Evolutionary conservation across 73 alveolate genomes (phyloP).

Genomic region (Tetrahymena thermophila): DNA sequence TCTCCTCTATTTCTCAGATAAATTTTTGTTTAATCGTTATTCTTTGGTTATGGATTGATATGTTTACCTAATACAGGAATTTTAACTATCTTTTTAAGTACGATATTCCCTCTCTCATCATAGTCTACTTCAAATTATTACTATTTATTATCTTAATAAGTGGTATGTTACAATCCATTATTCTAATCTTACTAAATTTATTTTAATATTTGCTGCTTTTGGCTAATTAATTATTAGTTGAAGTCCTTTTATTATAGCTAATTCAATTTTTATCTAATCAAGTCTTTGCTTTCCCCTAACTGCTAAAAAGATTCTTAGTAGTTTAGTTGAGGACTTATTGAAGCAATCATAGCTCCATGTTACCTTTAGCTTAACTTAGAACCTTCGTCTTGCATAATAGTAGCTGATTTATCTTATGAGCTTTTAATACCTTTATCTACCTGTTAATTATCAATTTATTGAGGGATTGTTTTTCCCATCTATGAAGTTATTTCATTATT

Average conservation of each 20-base stretch:
- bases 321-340: not conserved
- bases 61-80: constrained; percentile 30
- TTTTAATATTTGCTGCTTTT: not conserved
- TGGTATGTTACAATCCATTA: not conserved
- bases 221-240: not conserved
- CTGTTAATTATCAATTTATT: not conserved
- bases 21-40: not conserved
- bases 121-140: not conserved
- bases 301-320: not conserved
- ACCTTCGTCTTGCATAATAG: not conserved
- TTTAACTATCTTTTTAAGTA: constrained; percentile 16
- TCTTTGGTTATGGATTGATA: not conserved
- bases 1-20: not conserved
- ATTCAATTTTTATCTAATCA: not conserved
- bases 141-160: not conserved
- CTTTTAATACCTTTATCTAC: not conserved
- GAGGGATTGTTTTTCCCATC: not conserved
- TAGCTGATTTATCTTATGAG: not conserved
- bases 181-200: constrained; percentile 3
- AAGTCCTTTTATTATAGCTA: constrained; percentile 11
- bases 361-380: not conserved
- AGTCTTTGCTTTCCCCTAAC: constrained; percentile 1
- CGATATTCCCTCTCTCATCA: constrained; percentile 21
- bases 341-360: not conserved
- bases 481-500: constrained; percentile 26